A percentile compares a stretch with the other conserved stretches of the same genome.
Evolutionary conservation across 139 green algal genomes (phyloP).

Genomic region (Spirogloea muscicola): DNA sequence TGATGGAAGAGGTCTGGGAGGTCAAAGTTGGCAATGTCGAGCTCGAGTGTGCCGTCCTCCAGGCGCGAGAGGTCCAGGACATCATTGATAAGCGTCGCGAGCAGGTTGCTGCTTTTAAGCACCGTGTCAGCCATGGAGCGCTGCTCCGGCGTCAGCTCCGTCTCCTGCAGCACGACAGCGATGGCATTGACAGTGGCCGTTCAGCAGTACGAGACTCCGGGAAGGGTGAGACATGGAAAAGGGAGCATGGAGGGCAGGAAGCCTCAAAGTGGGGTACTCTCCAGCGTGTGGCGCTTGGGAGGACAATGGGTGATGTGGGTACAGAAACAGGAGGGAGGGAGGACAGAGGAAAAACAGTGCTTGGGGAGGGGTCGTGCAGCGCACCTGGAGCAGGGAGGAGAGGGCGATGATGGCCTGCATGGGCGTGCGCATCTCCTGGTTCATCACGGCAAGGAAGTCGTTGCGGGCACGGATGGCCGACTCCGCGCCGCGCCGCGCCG

Average conservation of each 20-base stretch:
- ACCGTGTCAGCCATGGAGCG: conserved; percentile 30
- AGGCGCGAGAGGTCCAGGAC: conserved; percentile 46
- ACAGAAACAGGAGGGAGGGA: background rate
- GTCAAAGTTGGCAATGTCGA: conserved; percentile 14
- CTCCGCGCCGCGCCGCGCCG: conserved; percentile 12
- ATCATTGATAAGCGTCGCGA: conserved; percentile 42
- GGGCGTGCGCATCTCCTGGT: conserved; percentile 39
- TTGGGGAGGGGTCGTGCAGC: background rate
- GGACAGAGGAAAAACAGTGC: background rate
- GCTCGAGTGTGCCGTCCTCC: conserved; percentile 21
- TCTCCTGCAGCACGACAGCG: conserved; percentile 19
- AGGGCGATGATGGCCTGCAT: conserved; percentile 31
- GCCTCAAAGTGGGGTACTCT: too few species aligned
- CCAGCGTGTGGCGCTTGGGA: too few species aligned
- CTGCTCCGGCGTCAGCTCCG: conserved; percentile 13
- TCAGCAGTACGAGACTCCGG: background rate
- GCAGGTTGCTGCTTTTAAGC: conserved; percentile 6
- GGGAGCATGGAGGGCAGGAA: background rate
- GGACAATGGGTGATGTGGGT: too few species aligned
- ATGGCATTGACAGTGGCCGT: background rate
- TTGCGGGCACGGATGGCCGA: conserved; percentile 24
- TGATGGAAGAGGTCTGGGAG: conserved; percentile 8
- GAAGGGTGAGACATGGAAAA: background rate
- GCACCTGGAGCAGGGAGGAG: conserved; percentile 10
- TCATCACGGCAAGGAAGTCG: conserved; percentile 45